phyloP scores from a whole-genome alignment of 371 early-diverging fungal species.

The Catenaria anguillulae region DNA sequence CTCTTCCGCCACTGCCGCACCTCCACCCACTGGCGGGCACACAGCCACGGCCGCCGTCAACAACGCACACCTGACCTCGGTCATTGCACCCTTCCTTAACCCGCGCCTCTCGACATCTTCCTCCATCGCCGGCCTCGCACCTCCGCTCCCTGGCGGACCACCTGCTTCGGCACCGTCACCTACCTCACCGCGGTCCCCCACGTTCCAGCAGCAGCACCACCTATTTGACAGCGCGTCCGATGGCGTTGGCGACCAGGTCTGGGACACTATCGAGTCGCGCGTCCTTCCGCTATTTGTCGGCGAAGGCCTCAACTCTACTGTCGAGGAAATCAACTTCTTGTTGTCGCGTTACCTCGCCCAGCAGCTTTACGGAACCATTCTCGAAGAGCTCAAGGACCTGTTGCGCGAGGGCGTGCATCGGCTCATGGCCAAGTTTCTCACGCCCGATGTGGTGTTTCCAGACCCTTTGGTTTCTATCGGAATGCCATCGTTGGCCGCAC shows the following conservation, averaged over 20 bases:
- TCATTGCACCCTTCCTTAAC: background rate
- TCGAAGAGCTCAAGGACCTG: constrained; percentile 15
- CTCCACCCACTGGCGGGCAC: no score
- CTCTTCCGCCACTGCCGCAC: no score
- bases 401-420: constrained; percentile 18
- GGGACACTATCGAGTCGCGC: constrained; percentile 18
- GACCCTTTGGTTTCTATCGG: no score
- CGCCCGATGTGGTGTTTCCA: no score
- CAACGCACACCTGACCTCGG: background rate
- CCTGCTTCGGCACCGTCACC: no score
- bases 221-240: background rate
- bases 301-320: constrained; percentile 27
- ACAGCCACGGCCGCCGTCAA: no score
- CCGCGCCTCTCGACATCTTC: no score
- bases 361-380: constrained; percentile 7
- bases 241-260: constrained; percentile 10
- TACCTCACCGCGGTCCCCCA: no score
- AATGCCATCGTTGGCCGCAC: no score
- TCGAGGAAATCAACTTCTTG: constrained; percentile 27
- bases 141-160: no score
- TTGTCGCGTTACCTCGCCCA: constrained; percentile 13
- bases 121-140: no score
- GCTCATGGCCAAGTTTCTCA: background rate
- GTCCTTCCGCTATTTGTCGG: constrained; percentile 30
- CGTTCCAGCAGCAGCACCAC: no score